Evolutionary conservation across 306 rosid species (phyloP), one percentile per base, ranked within the genome.

Genomic region (Pterocarpus macrocarpus): DNA sequence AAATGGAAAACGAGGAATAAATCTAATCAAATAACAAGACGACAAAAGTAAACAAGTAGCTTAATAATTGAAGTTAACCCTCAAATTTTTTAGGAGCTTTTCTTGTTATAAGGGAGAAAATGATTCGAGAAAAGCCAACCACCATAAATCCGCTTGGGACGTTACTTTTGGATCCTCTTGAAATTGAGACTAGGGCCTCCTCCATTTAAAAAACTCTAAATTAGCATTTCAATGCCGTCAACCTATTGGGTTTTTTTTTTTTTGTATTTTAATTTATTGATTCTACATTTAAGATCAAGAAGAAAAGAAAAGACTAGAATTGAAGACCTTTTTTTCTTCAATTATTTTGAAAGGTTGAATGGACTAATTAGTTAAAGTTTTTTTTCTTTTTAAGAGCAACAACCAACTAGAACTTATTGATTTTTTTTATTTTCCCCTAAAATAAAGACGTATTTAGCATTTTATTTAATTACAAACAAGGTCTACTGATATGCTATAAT

Each of bases 51-150:
- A 72, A 36, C 73, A 64, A 72, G 77, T 79, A 63, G 59, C 84
- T 81, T 64, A 81, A 81, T 81, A 81, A 81, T 81, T 81, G 84
- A 81, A 80, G 69, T 73, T 80, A 80, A 73, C 61, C 73, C 39
- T 55, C 5, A 73, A 61, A 22, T 30, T 16, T 16, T 73, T 81
- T 41, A 73, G 55, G 84, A 50, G 49, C 16, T 64, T 64, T 71
- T 64, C 57, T 52, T 71, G 71, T 63, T 59, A 34, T 8, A 59
- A 63, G 73, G 50, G 3, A 63, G 79, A 80, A 71, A 80, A 68
- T 39, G 84, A 80, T 72, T 71, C 53, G 73, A 52, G 83, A 81
- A 81, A 81, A 73, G 63, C 43, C 55, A 64, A 53, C 53, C 49
- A 80, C 84, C 79, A 72, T 64, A 11, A 79, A 11, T 44, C 58